phyloP scores from a whole-genome alignment of 352 stramenopile genomes.

The Thalassiosira hispida region DNA sequence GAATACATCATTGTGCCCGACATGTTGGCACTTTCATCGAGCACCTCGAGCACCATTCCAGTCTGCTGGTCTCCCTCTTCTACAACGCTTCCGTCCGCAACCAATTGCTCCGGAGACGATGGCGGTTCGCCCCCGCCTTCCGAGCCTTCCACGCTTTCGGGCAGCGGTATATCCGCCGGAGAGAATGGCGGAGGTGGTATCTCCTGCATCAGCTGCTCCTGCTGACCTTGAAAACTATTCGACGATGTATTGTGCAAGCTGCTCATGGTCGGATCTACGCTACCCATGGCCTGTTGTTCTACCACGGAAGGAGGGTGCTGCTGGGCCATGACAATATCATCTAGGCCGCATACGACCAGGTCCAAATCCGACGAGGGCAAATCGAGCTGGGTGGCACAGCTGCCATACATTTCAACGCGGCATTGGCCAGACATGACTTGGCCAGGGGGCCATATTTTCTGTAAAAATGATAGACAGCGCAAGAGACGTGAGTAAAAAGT shows the following conservation, averaged over 20 bases:
- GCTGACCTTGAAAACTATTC: slow-evolving; percentile 9
- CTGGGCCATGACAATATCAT: slow-evolving; percentile 43
- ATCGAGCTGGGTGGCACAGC: slow-evolving; percentile 93
- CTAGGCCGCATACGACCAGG: slow-evolving; percentile 92
- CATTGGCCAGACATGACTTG: no score
- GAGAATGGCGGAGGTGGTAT: no score
- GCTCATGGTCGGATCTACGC: not conserved
- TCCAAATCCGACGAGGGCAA: slow-evolving; percentile 97
- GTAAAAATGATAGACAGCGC: not conserved
- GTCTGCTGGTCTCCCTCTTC: not conserved
- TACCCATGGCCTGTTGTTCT: slow-evolving; percentile 1
- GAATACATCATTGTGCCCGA: not conserved
- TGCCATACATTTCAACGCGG: slow-evolving; percentile 90
- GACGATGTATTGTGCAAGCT: slow-evolving; percentile 13
- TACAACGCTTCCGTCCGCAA: not conserved
- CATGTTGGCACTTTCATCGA: slow-evolving; percentile 9
- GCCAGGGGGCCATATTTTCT: slow-evolving; percentile 70
- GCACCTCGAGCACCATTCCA: slow-evolving; percentile 15
- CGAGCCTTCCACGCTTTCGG: no score
- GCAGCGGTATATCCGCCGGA: no score
- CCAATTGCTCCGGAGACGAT: slow-evolving; percentile 13
- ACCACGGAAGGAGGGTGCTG: not conserved
- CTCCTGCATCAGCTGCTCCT: not conserved
- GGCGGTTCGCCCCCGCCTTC: not conserved
- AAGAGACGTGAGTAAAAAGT: slow-evolving; percentile 2